phyloP scores from a whole-genome alignment of 768 basidiomycete species.

The Boletus barrowsii region DNA sequence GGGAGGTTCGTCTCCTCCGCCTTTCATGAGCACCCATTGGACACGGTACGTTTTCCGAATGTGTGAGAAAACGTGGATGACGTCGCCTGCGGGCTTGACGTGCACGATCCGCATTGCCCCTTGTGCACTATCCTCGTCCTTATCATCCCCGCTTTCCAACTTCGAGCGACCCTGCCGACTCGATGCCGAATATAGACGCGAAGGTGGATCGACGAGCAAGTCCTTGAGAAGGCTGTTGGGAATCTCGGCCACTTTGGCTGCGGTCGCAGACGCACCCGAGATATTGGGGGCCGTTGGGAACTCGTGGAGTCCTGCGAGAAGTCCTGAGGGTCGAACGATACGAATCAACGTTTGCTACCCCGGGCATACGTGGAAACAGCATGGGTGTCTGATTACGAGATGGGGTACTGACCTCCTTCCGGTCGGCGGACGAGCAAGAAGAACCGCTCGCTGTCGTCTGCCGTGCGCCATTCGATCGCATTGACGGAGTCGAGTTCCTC shows the following conservation, averaged over 20 bases:
- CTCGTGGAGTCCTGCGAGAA: constrained; percentile 87
- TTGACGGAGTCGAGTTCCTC: constrained; percentile 84
- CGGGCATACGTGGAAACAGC: background rate
- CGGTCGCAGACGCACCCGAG: constrained; percentile 37
- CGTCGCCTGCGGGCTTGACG: constrained; percentile 55
- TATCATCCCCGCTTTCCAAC: background rate
- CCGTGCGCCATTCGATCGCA: constrained; percentile 73
- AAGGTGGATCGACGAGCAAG: constrained; percentile 36
- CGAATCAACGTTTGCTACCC: constrained; percentile 1
- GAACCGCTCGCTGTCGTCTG: constrained; percentile 42
- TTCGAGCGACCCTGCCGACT: background rate
- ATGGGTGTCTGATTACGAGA: background rate
- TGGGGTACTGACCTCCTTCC: constrained; percentile 59
- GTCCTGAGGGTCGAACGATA: constrained; percentile 46
- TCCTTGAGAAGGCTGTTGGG: constrained; percentile 37
- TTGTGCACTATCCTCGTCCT: background rate
- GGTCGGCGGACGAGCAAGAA: constrained; percentile 82
- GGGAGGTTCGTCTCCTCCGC: constrained; percentile 49
- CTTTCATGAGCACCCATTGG: constrained; percentile 67
- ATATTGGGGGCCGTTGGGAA: constrained; percentile 71
- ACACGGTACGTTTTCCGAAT: constrained; percentile 82
- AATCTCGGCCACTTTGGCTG: constrained; percentile 31
- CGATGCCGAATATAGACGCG: constrained; percentile 3
- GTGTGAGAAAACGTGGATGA: constrained; percentile 86
- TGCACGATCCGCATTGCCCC: constrained; percentile 36